Evolutionary conservation across 1,284 basidiomycete genomes (phyloP).

Genomic region (Cutaneotrichosporon sp.): DNA sequence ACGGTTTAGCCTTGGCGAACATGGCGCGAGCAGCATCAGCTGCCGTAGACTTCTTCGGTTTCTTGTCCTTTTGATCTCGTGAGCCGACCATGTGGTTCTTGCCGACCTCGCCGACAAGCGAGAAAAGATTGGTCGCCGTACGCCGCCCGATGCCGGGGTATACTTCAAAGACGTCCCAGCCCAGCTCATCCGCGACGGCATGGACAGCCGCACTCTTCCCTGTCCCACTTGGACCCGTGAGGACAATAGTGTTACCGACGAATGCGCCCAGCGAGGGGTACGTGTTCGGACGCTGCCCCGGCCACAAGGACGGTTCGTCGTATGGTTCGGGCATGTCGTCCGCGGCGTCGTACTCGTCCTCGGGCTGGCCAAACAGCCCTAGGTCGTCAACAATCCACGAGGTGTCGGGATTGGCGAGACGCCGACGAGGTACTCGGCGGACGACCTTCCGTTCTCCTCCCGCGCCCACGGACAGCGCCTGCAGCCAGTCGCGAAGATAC

Average conservation of each 20-base stretch:
- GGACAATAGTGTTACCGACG: constrained; percentile 76
- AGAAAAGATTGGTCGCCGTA: constrained; percentile 69
- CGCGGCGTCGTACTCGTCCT: constrained; percentile 26
- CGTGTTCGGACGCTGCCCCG: constrained; percentile 19
- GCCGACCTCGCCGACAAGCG: constrained; percentile 84
- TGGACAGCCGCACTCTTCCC: constrained; percentile 93
- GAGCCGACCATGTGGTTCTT: constrained; percentile 73
- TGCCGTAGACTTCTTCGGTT: constrained; percentile 6
- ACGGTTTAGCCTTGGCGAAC: constrained; percentile 2
- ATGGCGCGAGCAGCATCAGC: constrained; percentile 4
- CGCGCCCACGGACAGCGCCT: constrained; percentile 58
- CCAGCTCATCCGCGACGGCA: constrained; percentile 85
- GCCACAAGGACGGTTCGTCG: constrained; percentile 21
- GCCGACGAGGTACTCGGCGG: constrained; percentile 22
- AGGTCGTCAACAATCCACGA: constrained; percentile 48
- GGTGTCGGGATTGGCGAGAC: constrained; percentile 17
- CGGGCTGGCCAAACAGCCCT: constrained; percentile 31
- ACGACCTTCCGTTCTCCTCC: constrained; percentile 37
- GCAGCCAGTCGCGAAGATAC: constrained; percentile 78
- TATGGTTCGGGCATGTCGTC: constrained; percentile 22
- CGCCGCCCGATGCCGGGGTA: constrained; percentile 90
- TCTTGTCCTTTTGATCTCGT: constrained; percentile 8
- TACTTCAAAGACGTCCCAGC: constrained; percentile 95
- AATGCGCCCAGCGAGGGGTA: constrained; percentile 29
- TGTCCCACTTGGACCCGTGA: constrained; percentile 73